phyloP scores from a whole-genome alignment of 768 basidiomycete genomes.

The Guyanaporus albipodus region DNA sequence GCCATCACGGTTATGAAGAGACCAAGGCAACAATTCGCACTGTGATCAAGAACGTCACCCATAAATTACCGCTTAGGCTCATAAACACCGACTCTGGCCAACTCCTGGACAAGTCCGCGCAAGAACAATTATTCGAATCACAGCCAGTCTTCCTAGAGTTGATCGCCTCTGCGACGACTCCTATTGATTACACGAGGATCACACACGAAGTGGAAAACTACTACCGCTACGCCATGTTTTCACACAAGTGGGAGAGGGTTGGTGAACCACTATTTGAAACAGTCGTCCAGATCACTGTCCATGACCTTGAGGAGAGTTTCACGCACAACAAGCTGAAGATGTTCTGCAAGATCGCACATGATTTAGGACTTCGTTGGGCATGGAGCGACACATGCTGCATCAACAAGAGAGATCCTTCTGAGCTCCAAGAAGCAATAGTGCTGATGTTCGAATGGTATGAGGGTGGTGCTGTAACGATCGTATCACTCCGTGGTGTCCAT shows the following conservation, averaged over 20 bases:
- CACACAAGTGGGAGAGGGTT: neutral
- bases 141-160: neutral
- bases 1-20: neutral
- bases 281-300: neutral
- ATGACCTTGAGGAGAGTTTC: neutral
- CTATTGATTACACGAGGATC: neutral
- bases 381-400: slow-evolving; percentile 2
- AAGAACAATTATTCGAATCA: neutral
- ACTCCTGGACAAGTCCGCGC: neutral
- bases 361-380: neutral
- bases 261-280: neutral
- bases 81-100: neutral
- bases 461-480: neutral
- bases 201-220: neutral
- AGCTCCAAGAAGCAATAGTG: neutral
- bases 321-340: neutral
- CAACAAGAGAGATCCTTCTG: neutral
- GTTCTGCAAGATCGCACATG: neutral
- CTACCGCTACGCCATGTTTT: neutral
- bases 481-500: neutral
- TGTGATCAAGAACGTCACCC: neutral
- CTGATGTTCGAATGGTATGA: neutral
- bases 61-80: neutral
- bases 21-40: neutral
- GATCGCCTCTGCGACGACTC: neutral